These are phyloP conservation scores for Phtheirospermum japonicum DNA, from an alignment of 257 asterid species.

Conservation along the genomic window DNA sequence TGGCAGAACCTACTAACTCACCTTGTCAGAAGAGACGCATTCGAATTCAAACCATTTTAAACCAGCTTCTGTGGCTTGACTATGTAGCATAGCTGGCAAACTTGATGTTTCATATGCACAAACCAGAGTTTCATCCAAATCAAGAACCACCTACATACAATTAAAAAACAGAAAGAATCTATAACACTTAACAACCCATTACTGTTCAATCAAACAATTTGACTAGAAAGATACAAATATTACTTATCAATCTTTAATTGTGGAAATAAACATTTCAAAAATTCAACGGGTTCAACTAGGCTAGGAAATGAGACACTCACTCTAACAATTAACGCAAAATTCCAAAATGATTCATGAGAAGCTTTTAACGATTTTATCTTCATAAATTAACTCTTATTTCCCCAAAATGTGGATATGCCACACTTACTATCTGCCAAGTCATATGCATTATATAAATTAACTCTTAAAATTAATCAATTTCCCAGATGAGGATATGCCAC, in stretches of 20 bases:
- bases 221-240: neutral
- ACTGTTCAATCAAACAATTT: neutral
- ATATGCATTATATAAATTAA: no score
- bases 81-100: conserved; percentile 51
- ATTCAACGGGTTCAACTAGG: neutral
- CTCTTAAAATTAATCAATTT: neutral
- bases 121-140: conserved; percentile 71
- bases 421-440: no score
- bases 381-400: neutral
- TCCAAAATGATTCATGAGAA: neutral
- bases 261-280: neutral
- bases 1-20: conserved; percentile 22
- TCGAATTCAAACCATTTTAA: conserved; percentile 66
- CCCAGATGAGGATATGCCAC: neutral
- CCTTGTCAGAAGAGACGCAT: conserved; percentile 48
- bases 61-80: conserved; percentile 70
- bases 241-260: conserved; percentile 2
- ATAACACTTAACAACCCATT: neutral
- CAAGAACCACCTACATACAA: conserved; percentile 62
- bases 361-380: neutral
- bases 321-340: neutral
- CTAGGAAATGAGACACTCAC: neutral
- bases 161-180: neutral
- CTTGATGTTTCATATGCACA: conserved; percentile 73
- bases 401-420: no score